A percentile compares a stretch with the other conserved stretches of the same genome.
Evolutionary conservation across 805 yeast genomes (phyloP).

Genomic region (Yarrowia hollandica): DNA sequence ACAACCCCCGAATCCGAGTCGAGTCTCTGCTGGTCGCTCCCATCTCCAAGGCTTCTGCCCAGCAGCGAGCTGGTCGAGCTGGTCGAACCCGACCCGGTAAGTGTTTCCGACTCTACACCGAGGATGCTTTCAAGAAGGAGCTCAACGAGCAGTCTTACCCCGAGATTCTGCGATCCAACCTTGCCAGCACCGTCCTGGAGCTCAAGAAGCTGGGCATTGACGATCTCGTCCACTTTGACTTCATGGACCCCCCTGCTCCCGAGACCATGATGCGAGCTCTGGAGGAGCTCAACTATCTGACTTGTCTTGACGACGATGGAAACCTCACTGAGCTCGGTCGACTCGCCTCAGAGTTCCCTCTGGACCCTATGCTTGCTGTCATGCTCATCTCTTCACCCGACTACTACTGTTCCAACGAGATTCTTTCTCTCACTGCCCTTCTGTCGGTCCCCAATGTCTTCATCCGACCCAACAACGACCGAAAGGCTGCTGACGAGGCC

Average conservation of each 20-base stretch:
- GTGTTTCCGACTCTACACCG: conserved; percentile 93
- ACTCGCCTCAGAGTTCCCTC: conserved; percentile 86
- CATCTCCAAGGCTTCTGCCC: conserved; percentile 95
- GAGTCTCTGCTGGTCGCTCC: conserved; percentile 94
- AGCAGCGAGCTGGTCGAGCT: conserved; percentile 99
- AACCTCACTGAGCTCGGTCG: conserved; percentile 86
- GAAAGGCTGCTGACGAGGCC: conserved; percentile 87
- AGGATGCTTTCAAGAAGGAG: conserved; percentile 93
- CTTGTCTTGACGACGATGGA: conserved; percentile 90
- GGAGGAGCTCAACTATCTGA: conserved; percentile 88
- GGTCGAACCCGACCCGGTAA: conserved; percentile 99
- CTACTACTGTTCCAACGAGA: conserved; percentile 83
- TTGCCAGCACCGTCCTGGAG: conserved; percentile 88
- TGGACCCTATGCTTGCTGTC: conserved; percentile 94
- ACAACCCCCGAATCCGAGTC: conserved; percentile 93
- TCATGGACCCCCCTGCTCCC: conserved; percentile 99
- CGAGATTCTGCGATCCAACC: conserved; percentile 86
- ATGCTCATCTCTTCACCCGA: conserved; percentile 86
- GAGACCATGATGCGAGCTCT: conserved; percentile 99
- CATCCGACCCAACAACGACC: conserved; percentile 85
- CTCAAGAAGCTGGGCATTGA: conserved; percentile 92
- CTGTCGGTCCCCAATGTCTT: conserved; percentile 92
- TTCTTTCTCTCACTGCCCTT: conserved; percentile 84
- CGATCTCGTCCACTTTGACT: conserved; percentile 95
- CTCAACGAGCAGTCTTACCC: conserved; percentile 94